These are phyloP conservation scores for Neonectria punicea DNA, from an alignment of 2,329 filamentous ascomycete species.

Conservation along the genomic window DNA sequence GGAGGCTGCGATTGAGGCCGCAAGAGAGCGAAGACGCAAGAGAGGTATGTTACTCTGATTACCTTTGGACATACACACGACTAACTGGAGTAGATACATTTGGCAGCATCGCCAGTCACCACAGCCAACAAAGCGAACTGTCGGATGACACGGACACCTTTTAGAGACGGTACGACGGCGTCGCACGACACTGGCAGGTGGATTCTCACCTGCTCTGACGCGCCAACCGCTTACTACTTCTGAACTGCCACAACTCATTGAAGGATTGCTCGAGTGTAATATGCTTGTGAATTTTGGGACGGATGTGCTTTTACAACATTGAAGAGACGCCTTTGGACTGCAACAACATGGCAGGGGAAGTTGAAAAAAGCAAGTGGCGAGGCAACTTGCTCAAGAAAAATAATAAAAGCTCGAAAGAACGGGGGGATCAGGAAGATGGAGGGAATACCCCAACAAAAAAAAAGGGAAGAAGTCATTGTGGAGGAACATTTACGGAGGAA, in stretches of 20 bases:
- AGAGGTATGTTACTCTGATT: slow-evolving; percentile 57
- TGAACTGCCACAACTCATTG: slow-evolving; percentile 11
- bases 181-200: slow-evolving; percentile 13
- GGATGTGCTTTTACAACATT: slow-evolving; percentile 23
- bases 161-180: slow-evolving; percentile 33
- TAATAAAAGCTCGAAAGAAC: slow-evolving; percentile 29
- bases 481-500: slow-evolving; percentile 28
- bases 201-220: slow-evolving; percentile 17
- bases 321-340: slow-evolving; percentile 35
- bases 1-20: slow-evolving; percentile 53
- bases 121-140: slow-evolving; percentile 28
- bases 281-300: slow-evolving; percentile 20
- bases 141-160: slow-evolving; percentile 53
- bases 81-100: slow-evolving; percentile 47
- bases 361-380: slow-evolving; percentile 23
- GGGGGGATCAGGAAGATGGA: slow-evolving; percentile 15
- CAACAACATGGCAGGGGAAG: neutral
- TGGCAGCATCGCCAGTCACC: slow-evolving; percentile 47
- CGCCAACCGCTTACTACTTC: slow-evolving; percentile 11
- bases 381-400: slow-evolving; percentile 27
- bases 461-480: slow-evolving; percentile 20
- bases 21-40: slow-evolving; percentile 61
- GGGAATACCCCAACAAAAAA: slow-evolving; percentile 26
- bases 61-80: neutral
- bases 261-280: slow-evolving; percentile 17